Conservation (phyloP, 2,329 filamentous ascomycete genomes). For the Fusarium hainanense region DNA sequence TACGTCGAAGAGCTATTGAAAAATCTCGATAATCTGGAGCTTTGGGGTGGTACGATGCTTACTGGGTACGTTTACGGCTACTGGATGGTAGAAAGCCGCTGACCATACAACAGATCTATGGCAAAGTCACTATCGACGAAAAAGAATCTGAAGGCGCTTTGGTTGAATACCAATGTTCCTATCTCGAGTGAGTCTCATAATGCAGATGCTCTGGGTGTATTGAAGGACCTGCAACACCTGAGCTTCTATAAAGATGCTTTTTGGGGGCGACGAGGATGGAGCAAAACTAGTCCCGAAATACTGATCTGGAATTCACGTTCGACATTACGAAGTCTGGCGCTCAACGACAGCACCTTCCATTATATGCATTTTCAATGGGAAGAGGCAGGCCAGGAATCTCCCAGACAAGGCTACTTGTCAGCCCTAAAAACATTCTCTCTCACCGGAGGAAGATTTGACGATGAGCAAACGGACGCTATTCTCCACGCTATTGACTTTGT, state of each 20-base stretch:
- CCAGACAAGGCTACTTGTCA: not conserved
- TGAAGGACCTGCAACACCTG: slow-evolving; percentile 9
- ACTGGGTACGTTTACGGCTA: slow-evolving; percentile 26
- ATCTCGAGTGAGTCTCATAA: not conserved
- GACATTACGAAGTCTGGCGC: slow-evolving; percentile 19
- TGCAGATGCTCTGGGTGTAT: not conserved
- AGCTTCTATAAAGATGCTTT: not conserved
- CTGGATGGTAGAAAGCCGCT: not conserved
- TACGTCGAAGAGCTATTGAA: slow-evolving; percentile 37
- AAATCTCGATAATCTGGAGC: slow-evolving; percentile 27
- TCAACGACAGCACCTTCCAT: not conserved
- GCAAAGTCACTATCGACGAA: not conserved
- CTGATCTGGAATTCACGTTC: slow-evolving; percentile 30
- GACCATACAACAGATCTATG: slow-evolving; percentile 17
- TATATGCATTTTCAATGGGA: not conserved
- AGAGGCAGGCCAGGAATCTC: not conserved
- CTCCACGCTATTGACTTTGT: slow-evolving; percentile 22
- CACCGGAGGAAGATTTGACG: not conserved
- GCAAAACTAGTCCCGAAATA: not conserved
- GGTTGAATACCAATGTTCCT: not conserved
- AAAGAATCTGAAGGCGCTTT: not conserved
- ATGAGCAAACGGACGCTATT: slow-evolving; percentile 1
- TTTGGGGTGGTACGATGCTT: slow-evolving; percentile 15
- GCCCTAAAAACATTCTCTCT: slow-evolving; percentile 25
- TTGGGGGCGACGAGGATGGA: not conserved